A percentile compares a stretch with the other conserved stretches of the same genome.
These are phyloP conservation scores for Gliomastix tumulicola DNA, from an alignment of 2,329 filamentous ascomycete species.

Conservation along the genomic window DNA sequence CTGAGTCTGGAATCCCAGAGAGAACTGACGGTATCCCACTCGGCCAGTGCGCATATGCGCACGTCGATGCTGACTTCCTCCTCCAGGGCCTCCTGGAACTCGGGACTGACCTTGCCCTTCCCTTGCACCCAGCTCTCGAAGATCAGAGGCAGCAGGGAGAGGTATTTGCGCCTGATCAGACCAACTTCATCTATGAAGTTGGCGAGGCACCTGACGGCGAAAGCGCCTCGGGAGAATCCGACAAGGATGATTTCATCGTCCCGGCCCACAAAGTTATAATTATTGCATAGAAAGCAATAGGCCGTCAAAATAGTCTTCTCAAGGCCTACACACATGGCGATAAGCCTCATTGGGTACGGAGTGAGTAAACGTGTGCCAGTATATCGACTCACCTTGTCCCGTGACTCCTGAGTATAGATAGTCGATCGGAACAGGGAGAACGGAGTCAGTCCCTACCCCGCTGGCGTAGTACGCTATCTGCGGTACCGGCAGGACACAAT, in stretches of 20 bases:
- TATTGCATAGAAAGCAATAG: neutral
- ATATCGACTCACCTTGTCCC: neutral
- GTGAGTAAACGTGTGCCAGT: neutral
- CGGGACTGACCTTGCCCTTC: neutral
- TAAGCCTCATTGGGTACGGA: neutral
- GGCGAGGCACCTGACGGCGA: slow-evolving; percentile 24
- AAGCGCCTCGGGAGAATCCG: slow-evolving; percentile 52
- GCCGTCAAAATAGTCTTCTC: neutral
- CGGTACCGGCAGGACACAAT: neutral
- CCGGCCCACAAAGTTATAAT: neutral
- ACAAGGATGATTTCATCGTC: slow-evolving; percentile 46
- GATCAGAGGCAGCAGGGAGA: neutral
- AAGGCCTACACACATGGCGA: neutral
- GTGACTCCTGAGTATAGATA: neutral
- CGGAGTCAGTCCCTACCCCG: neutral
- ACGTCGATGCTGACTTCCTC: neutral
- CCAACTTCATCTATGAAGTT: neutral
- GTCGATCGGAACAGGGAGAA: neutral
- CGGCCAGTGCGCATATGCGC: neutral
- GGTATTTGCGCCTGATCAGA: neutral
- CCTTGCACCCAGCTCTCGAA: neutral
- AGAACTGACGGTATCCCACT: slow-evolving; percentile 1
- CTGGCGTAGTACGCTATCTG: neutral
- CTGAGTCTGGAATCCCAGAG: neutral
- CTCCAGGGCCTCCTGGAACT: neutral